phyloP scores from a whole-genome alignment of 352 stramenopile species.

The Peronospora belbahrii region DNA sequence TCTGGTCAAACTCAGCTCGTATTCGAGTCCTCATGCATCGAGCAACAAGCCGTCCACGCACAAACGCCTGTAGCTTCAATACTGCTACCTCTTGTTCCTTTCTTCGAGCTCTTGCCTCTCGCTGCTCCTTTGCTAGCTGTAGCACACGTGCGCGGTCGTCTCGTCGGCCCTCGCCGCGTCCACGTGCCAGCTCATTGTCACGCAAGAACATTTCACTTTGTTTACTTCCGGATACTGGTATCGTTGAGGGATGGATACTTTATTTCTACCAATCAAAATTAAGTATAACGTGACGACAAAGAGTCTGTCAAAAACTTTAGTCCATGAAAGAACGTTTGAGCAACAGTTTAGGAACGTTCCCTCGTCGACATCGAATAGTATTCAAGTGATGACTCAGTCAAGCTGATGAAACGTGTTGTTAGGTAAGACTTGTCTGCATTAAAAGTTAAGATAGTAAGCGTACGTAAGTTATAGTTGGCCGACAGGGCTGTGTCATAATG shows the following conservation, averaged over 20 bases:
- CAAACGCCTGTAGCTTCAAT: constrained; percentile 37
- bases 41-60: constrained; percentile 27
- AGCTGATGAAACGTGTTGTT: too few species aligned
- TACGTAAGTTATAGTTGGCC: too few species aligned
- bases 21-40: constrained; percentile 3
- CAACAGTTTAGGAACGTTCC: too few species aligned
- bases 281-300: too few species aligned
- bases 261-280: constrained; percentile 23
- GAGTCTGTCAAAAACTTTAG: too few species aligned
- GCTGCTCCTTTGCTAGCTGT: constrained; percentile 42
- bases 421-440: too few species aligned
- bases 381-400: too few species aligned
- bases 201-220: constrained; percentile 39
- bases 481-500: too few species aligned
- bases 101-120: constrained; percentile 29
- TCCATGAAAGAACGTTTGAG: too few species aligned
- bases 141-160: constrained; percentile 44
- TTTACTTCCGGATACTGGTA: not conserved
- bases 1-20: constrained; percentile 41
- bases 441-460: too few species aligned
- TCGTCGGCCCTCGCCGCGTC: constrained; percentile 11
- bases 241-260: not conserved
- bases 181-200: constrained; percentile 36
- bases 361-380: too few species aligned
- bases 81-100: constrained; percentile 33